phyloP scores from a whole-genome alignment of 1,284 basidiomycete species.

The Ceratobasidium sp. region DNA sequence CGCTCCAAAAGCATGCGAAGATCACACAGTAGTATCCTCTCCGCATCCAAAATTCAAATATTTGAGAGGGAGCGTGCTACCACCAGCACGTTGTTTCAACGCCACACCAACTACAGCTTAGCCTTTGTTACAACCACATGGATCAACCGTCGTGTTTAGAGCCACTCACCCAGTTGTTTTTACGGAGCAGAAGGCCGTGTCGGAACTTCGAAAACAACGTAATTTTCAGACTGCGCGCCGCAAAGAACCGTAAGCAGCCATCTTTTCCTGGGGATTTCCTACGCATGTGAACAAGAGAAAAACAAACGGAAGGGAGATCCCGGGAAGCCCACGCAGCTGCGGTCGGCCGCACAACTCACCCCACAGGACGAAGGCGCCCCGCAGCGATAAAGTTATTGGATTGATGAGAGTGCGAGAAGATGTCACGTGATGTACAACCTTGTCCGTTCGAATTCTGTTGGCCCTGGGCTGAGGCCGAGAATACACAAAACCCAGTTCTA shows the following conservation, averaged over 20 bases:
- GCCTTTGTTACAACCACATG: not conserved
- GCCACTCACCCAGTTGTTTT: not conserved
- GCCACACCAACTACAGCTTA: constrained; percentile 5
- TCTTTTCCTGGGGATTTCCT: not conserved
- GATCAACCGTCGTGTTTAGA: not conserved
- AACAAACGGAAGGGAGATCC: not conserved
- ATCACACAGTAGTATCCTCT: not conserved
- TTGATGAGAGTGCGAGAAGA: not conserved
- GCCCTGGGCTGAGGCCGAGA: not conserved
- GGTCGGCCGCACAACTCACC: not conserved
- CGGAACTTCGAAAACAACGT: not conserved
- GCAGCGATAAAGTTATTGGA: not conserved
- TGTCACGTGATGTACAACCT: not conserved
- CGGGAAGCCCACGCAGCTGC: not conserved
- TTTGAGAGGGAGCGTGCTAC: not conserved
- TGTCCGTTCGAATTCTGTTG: not conserved
- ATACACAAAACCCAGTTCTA: not conserved
- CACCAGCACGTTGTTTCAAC: constrained; percentile 3
- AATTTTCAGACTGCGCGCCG: not conserved
- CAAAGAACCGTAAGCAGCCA: not conserved
- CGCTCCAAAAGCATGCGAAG: not conserved
- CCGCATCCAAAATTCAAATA: constrained; percentile 4
- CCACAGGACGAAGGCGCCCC: not conserved
- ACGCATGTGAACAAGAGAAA: not conserved
- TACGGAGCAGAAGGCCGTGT: not conserved